These are phyloP conservation scores for Paecilomyces formosus DNA, from an alignment of 2,329 filamentous ascomycete genomes.

Conservation along the genomic window DNA sequence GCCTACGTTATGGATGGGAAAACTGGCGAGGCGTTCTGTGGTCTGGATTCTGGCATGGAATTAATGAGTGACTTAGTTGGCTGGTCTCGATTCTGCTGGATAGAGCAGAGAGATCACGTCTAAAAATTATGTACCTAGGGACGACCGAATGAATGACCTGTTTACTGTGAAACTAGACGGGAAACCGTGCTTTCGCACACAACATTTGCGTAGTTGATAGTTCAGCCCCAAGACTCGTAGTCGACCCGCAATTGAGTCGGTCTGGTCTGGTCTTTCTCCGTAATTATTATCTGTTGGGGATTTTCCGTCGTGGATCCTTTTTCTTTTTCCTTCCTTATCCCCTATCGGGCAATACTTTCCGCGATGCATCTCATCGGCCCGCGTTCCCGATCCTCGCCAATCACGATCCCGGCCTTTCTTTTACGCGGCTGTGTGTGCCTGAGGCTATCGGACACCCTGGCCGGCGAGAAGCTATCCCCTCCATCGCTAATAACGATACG, in stretches of 20 bases:
- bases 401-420: background rate
- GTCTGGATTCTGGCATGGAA: background rate
- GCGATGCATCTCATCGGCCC: background rate
- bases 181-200: no score
- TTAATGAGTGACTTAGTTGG: background rate
- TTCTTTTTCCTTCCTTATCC: background rate
- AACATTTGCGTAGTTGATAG: background rate
- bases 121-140: background rate
- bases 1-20: background rate
- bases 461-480: no score
- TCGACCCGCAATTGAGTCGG: background rate
- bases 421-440: no score
- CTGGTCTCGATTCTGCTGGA: background rate
- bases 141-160: background rate
- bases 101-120: background rate
- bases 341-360: background rate
- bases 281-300: background rate
- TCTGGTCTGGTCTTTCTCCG: background rate
- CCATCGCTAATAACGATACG: no score
- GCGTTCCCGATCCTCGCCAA: background rate
- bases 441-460: no score
- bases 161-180: no score
- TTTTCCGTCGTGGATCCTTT: background rate
- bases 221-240: no score
- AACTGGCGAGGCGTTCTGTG: background rate